Evolutionary conservation across 148 eudicot species (phyloP).

Genomic region (Chenopodium formosanum): DNA sequence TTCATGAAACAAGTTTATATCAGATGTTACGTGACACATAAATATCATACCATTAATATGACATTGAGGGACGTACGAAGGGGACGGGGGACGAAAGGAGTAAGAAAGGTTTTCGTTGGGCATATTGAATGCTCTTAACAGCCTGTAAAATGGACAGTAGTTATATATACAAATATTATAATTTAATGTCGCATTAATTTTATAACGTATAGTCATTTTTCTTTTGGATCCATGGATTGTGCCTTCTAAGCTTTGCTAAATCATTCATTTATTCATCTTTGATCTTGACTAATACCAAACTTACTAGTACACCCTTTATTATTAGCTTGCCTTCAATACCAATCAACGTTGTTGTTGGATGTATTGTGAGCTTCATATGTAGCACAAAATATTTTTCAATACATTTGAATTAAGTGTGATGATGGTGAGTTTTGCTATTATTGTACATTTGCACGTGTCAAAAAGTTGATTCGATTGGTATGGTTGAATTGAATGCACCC

Average conservation of each 20-base stretch:
- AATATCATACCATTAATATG: neutral
- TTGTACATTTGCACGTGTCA: neutral
- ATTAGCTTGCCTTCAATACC: neutral
- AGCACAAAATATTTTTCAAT: neutral
- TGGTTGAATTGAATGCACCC: too few species aligned
- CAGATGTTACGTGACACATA: neutral
- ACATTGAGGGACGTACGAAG: neutral
- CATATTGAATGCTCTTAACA: slow-evolving; percentile 17
- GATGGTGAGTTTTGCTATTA: neutral
- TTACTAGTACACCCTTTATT: neutral
- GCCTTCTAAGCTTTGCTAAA: neutral
- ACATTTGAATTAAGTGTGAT: neutral
- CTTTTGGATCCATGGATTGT: slow-evolving; percentile 11
- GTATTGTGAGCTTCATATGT: neutral
- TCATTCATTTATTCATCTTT: neutral
- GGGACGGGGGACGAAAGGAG: neutral
- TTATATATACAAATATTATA: too few species aligned
- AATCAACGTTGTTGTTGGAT: slow-evolving; percentile 7
- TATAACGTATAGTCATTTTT: neutral
- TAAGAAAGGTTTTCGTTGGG: neutral
- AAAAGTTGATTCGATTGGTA: neutral
- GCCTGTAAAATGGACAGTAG: slow-evolving; percentile 6
- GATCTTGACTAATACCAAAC: slow-evolving; percentile 20
- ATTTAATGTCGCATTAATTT: neutral
- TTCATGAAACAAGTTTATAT: neutral